Evolutionary conservation across 345 rosid genomes (phyloP).

Genomic region (Dipteronia sinensis): DNA sequence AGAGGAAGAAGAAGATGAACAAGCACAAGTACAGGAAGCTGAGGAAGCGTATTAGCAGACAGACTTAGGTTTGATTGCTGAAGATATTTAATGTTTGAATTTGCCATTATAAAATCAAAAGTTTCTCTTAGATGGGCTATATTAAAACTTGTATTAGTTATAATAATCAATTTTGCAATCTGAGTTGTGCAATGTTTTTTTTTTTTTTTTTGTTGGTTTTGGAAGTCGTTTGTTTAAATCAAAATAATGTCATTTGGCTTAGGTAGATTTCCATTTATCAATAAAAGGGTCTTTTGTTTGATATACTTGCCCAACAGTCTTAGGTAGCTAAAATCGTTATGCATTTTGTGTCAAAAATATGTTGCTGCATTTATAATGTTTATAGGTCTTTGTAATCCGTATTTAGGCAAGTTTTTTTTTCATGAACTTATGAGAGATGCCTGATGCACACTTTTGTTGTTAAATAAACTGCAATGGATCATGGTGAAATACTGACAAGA

Average conservation of each 20-base stretch:
- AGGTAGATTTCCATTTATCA: background rate
- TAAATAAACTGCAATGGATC: background rate
- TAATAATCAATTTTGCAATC: background rate
- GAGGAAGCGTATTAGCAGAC: conserved; percentile 51
- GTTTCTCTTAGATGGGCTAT: too few species aligned
- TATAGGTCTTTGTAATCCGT: background rate
- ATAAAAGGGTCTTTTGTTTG: background rate
- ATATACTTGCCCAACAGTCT: background rate
- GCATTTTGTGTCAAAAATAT: background rate
- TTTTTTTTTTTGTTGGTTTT: background rate
- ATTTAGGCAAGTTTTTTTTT: background rate
- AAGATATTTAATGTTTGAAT: background rate
- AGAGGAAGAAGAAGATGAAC: conserved; percentile 78
- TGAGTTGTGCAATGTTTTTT: background rate
- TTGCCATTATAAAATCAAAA: background rate
- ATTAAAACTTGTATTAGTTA: background rate
- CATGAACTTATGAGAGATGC: background rate
- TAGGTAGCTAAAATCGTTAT: background rate
- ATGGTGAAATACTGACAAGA: background rate
- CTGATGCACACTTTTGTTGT: background rate
- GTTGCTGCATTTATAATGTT: background rate
- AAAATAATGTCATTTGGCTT: background rate
- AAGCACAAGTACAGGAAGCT: conserved; percentile 61
- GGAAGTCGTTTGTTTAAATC: background rate
- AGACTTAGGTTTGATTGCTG: conserved; percentile 21